These are phyloP conservation scores for Cryptococcus sp. DNA, from an alignment of 1,284 basidiomycete species.

Conservation along the genomic window DNA sequence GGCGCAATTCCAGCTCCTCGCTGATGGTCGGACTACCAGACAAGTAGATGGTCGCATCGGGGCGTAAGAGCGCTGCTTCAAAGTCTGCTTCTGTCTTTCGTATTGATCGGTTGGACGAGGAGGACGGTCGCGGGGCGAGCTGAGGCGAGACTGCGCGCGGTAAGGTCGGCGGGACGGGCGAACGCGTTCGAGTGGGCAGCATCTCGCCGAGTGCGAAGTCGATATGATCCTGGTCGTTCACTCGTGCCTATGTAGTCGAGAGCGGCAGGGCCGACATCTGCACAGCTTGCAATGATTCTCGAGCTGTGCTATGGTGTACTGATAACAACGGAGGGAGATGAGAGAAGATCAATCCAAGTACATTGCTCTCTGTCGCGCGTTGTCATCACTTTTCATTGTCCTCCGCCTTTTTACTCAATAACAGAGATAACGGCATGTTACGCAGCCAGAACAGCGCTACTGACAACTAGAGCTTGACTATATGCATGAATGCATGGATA, in stretches of 20 bases:
- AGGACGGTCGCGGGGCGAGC: conserved; percentile 28
- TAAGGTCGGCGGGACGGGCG: conserved; percentile 2
- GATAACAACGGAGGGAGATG: too few species aligned
- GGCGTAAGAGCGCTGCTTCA: conserved; percentile 37
- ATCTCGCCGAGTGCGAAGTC: not conserved
- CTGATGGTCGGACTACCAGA: conserved; percentile 14
- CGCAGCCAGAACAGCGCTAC: too few species aligned
- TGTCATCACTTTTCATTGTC: too few species aligned
- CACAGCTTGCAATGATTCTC: too few species aligned
- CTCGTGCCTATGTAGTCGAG: not conserved
- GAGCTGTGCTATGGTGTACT: too few species aligned
- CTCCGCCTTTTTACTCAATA: too few species aligned
- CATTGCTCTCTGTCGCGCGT: too few species aligned
- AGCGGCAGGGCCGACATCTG: too few species aligned
- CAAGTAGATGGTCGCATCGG: conserved; percentile 38
- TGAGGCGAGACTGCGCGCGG: conserved; percentile 11
- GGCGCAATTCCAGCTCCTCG: conserved; percentile 11
- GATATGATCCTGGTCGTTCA: not conserved
- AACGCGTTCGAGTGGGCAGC: conserved; percentile 5
- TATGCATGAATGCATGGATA: too few species aligned
- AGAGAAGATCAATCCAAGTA: too few species aligned
- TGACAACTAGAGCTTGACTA: too few species aligned
- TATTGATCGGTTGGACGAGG: conserved; percentile 28
- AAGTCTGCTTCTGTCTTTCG: conserved; percentile 34
- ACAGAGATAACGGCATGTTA: too few species aligned